Base-by-base conservation (phyloP, 2,329 filamentous ascomycete species). In the Cyanodermella asteris region DNA sequence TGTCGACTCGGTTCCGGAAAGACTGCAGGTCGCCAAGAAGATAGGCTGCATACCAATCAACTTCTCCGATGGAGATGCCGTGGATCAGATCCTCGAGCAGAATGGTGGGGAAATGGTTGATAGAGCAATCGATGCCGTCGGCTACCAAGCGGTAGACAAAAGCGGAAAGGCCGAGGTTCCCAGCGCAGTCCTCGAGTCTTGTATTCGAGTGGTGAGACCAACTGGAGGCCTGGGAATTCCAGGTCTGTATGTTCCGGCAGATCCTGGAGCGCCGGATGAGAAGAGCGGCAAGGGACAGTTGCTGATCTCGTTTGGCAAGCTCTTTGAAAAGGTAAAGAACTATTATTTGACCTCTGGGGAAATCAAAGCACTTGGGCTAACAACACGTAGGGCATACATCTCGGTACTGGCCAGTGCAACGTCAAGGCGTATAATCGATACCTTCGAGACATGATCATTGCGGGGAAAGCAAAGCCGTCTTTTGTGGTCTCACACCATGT, bases 361-460 rank as follows among this genome's bases (percentile, higher is more conserved):
- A n/a, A n/a, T n/a, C n/a, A n/a, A n/a, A n/a, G n/a, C n/a, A n/a
- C n/a, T n/a, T n/a, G n/a, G n/a, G n/a, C n/a, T n/a, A n/a, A n/a
- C n/a, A n/a, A n/a, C n/a, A n/a, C n/a, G n/a, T n/a, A n/a, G 61
- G 65, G 66, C 2, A 48, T 72, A 5, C 54, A 56, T 2, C 47
- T 73, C 3, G 59, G 61, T 7, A 68, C 63, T 3, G 65, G 67
- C 1, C 65, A 72, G 38, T 72, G 67, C 46, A 73, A 73, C 32
- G 67, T 73, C 34, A 73, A 72, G 44, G 50, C 59, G 1, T 73
- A 73, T 44, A 73, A 73, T 39, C 53, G 66, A 13, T 69, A 72
- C 36, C 45, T 73, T 19, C 55, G 68, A 8, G 67, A 73, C 31
- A 48, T 74, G 36, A 73, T 73, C 35, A 63, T 72, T 21, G 47